These are phyloP conservation scores for Amanita subjunquillea DNA, from an alignment of 768 basidiomycete species.

Conservation along the genomic window DNA sequence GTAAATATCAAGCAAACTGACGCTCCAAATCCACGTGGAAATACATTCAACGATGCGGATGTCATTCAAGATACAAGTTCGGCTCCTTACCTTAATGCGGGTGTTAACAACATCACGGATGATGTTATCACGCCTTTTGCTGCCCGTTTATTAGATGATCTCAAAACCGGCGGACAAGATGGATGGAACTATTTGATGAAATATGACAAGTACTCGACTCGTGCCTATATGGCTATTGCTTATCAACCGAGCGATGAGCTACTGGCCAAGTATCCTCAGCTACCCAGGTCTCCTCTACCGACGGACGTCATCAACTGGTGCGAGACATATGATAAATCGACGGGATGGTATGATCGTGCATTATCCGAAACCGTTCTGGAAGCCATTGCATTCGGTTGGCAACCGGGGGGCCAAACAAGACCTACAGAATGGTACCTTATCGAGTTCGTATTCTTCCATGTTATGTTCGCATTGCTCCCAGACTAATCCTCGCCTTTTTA, in stretches of 20 bases:
- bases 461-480: no score
- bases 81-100: background rate
- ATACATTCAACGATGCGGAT: background rate
- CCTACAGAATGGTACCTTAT: background rate
- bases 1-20: background rate
- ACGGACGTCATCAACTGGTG: conserved; percentile 18
- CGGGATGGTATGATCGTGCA: conserved; percentile 22
- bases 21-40: no score
- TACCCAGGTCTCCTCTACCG: background rate
- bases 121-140: background rate
- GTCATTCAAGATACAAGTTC: background rate
- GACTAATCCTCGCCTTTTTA: background rate
- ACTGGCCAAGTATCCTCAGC: background rate
- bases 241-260: background rate
- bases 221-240: background rate
- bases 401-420: no score
- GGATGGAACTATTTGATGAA: conserved; percentile 12
- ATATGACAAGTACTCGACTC: background rate
- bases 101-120: background rate
- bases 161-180: background rate
- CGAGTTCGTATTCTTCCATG: background rate
- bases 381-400: conserved; percentile 4
- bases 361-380: conserved; percentile 27
- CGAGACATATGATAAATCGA: conserved; percentile 21
- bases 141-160: background rate